A percentile compares a stretch with the other conserved stretches of the same genome.
Evolutionary conservation across 2,329 filamentous ascomycete species (phyloP).

Genomic region (Trichoderma asperellum): DNA sequence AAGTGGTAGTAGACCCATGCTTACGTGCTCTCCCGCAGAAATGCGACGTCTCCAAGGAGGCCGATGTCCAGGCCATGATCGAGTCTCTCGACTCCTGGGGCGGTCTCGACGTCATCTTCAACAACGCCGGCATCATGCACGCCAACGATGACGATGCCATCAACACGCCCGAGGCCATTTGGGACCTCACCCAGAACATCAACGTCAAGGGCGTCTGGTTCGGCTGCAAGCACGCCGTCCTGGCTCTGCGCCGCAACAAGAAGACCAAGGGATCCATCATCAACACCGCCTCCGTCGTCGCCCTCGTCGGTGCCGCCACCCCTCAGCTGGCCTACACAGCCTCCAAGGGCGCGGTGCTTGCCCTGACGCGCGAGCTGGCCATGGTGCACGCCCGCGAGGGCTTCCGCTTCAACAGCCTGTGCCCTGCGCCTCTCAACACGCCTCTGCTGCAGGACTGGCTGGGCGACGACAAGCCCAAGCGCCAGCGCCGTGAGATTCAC

Average conservation of each 20-base stretch:
- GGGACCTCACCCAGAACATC: conserved; percentile 91
- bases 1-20: neutral
- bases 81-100: conserved; percentile 80
- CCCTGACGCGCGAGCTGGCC: conserved; percentile 85
- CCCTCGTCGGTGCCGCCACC: conserved; percentile 82
- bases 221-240: conserved; percentile 87
- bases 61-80: conserved; percentile 74
- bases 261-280: conserved; percentile 84
- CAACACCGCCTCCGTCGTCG: conserved; percentile 90
- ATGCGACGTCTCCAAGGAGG: conserved; percentile 84
- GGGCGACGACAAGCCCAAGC: conserved; percentile 82
- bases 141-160: conserved; percentile 77
- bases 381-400: conserved; percentile 90
- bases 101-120: conserved; percentile 90
- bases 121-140: conserved; percentile 98
- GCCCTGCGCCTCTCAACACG: conserved; percentile 90
- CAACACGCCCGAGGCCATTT: conserved; percentile 85
- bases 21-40: conserved; percentile 33
- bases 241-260: conserved; percentile 75
- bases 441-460: conserved; percentile 92
- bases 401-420: conserved; percentile 87
- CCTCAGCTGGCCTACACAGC: conserved; percentile 92
- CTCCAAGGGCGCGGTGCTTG: conserved; percentile 89
- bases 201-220: conserved; percentile 99
- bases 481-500: conserved; percentile 81